Conservation (phyloP, 2,329 filamentous ascomycete species). For the Diplodia mutila region DNA sequence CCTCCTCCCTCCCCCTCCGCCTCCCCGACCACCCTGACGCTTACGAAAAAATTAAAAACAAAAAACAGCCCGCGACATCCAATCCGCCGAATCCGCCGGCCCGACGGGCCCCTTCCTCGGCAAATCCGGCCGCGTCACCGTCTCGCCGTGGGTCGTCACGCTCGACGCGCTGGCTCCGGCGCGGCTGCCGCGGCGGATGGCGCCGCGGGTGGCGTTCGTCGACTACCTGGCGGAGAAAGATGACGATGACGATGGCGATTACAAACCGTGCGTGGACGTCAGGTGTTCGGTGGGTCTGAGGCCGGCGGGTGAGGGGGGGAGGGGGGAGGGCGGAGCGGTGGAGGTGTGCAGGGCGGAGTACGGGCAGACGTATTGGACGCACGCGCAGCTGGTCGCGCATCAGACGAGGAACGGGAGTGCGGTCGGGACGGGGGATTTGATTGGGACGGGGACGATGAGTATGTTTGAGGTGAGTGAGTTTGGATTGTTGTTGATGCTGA, state of each 20-base stretch:
- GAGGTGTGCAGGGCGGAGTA: constrained; percentile 39
- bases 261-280: neutral
- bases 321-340: constrained; percentile 26
- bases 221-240: constrained; percentile 2
- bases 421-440: constrained; percentile 48
- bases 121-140: constrained; percentile 63
- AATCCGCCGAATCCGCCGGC: constrained; percentile 60
- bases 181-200: constrained; percentile 33
- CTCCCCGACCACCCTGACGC: no score
- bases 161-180: constrained; percentile 56
- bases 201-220: constrained; percentile 27
- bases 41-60: no score
- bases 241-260: neutral
- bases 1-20: neutral
- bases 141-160: constrained; percentile 66
- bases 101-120: constrained; percentile 64
- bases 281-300: constrained; percentile 25
- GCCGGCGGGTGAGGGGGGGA: neutral
- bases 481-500: no score
- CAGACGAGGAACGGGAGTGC: constrained; percentile 48
- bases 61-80: constrained; percentile 59
- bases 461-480: constrained; percentile 27
- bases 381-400: constrained; percentile 50
- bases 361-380: constrained; percentile 50
- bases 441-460: constrained; percentile 51